Evolutionary conservation across 2,329 filamentous ascomycete species (phyloP).

Genomic region (Neonectria punicea): DNA sequence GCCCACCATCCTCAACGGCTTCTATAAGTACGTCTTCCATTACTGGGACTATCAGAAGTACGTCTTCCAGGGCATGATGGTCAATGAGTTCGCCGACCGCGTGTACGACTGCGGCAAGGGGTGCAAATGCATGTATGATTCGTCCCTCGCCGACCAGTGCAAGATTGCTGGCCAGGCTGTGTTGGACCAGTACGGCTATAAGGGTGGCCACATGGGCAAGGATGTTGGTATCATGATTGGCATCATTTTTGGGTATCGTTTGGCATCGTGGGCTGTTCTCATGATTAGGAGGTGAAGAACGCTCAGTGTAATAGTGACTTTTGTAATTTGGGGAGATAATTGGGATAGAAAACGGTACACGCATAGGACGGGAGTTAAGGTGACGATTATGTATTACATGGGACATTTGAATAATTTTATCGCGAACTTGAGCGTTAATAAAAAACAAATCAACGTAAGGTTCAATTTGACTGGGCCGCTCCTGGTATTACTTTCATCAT

Average conservation of each 20-base stretch:
- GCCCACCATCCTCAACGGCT: slow-evolving; percentile 77
- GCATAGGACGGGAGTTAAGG: background rate
- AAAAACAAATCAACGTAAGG: background rate
- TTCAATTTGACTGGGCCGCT: too few relatives aligned
- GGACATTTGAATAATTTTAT: background rate
- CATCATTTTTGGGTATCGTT: slow-evolving; percentile 71
- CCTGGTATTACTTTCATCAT: too few relatives aligned
- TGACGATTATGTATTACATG: background rate
- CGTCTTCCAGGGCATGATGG: slow-evolving; percentile 93
- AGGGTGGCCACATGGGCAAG: slow-evolving; percentile 75
- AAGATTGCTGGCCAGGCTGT: slow-evolving; percentile 77
- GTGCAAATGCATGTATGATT: slow-evolving; percentile 79
- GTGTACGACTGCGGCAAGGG: slow-evolving; percentile 60
- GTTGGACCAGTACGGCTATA: slow-evolving; percentile 75
- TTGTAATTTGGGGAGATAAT: background rate
- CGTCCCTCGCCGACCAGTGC: slow-evolving; percentile 63
- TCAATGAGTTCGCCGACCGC: slow-evolving; percentile 80
- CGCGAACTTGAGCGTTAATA: background rate
- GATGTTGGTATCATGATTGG: slow-evolving; percentile 81
- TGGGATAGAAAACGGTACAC: background rate
- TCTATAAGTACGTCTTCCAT: slow-evolving; percentile 88
- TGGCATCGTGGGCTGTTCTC: slow-evolving; percentile 72
- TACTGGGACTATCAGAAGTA: slow-evolving; percentile 90
- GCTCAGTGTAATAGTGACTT: background rate
- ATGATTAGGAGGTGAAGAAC: slow-evolving; percentile 39